Evolutionary conservation across 2,329 filamentous ascomycete genomes (phyloP).

Genomic region (Geosmithia flava): DNA sequence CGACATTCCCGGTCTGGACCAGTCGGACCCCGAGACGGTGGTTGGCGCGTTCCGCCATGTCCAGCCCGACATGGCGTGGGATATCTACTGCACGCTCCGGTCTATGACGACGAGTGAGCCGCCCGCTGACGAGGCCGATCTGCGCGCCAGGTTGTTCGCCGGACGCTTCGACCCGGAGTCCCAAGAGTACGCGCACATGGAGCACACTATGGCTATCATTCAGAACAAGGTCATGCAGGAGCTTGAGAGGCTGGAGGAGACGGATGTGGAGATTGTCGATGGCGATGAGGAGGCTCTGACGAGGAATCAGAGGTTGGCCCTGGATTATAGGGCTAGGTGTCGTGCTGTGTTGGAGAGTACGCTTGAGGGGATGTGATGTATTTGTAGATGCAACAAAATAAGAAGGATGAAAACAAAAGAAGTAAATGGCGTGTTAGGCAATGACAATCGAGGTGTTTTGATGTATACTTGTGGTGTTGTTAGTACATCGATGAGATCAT

Average conservation of each 20-base stretch:
- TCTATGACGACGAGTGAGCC: constrained; percentile 8
- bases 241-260: constrained; percentile 31
- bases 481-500: no score
- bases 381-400: neutral
- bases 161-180: constrained; percentile 16
- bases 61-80: constrained; percentile 39
- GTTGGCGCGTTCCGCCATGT: constrained; percentile 30
- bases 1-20: neutral
- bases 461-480: no score
- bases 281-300: constrained; percentile 23
- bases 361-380: constrained; percentile 23
- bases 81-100: constrained; percentile 28
- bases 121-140: constrained; percentile 10
- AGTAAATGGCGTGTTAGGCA: no score
- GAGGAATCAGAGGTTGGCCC: constrained; percentile 32
- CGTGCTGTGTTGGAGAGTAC: constrained; percentile 32
- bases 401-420: neutral
- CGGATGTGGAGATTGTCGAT: constrained; percentile 29
- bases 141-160: constrained; percentile 15
- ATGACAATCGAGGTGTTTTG: no score
- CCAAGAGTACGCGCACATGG: constrained; percentile 12
- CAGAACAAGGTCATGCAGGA: constrained; percentile 28
- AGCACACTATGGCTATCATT: constrained; percentile 25
- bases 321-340: constrained; percentile 36
- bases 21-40: constrained; percentile 7